Evolutionary conservation across 169 alveolate genomes (phyloP), one percentile per base, ranked within the genome.

Genomic region (Cystoisospora suis): DNA sequence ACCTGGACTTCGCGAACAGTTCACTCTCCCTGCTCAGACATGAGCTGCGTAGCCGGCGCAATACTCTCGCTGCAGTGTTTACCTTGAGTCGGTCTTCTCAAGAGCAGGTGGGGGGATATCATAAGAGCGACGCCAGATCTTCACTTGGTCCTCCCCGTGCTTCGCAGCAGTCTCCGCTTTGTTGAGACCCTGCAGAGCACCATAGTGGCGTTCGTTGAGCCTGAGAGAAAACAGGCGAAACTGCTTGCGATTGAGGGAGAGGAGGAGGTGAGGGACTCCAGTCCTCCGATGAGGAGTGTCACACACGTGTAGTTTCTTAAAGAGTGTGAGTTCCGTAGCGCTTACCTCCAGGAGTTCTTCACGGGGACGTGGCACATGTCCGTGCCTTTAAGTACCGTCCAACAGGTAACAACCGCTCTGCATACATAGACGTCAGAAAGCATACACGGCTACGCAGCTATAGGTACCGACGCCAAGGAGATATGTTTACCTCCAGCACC

Each of bases 31-130:
- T n/a, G n/a, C n/a, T n/a, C n/a, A n/a, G n/a, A n/a, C n/a, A n/a
- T 58, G 27, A 27, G 27, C 27, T 27, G n/a, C 27, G 27, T 58
- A 58, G 27, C 70, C 27, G 27, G 27, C 70, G 27, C 70, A 58
- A 58, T 58, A 27, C n/a, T n/a, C n/a, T n/a, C n/a, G n/a, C n/a
- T n/a, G n/a, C n/a, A n/a, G n/a, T n/a, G n/a, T 27, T 79, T 49
- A 46, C 90, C 87, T 46, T 9, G 29, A 32, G 56, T 90, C 93
- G 1, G 75, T 38, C 32, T 90, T 23, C 87, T 96, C 97, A n/a
- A 97, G 93, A 44, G 97, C 95, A n/a, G 99, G 99, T 45, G 99
- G 99, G 0, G 99, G 99, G 81, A 97, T 96, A 88, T 97, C 99
- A 94, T 97, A 98, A 32, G 99, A 95, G 90, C 99, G 97, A 94